These are phyloP conservation scores for Diaporthe sp. DNA, from an alignment of 2,329 filamentous ascomycete species.

Conservation along the genomic window DNA sequence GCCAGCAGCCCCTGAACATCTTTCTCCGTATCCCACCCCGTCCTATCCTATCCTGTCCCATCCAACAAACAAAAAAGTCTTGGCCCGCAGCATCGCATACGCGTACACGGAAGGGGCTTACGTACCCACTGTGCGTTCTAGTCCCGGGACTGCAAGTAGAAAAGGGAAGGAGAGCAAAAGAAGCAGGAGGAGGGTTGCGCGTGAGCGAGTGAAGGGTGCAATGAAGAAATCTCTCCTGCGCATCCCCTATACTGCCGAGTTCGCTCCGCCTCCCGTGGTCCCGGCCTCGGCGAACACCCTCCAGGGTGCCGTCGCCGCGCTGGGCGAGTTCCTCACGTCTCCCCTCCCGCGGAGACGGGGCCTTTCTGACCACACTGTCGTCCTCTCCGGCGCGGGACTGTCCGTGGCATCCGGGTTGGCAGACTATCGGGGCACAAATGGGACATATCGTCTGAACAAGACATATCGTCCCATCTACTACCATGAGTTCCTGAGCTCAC, in stretches of 20 bases:
- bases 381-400: conserved; percentile 86
- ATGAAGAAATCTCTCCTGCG: conserved; percentile 84
- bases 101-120: conserved; percentile 39
- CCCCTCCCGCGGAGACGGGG: conserved; percentile 59
- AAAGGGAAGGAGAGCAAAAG: conserved; percentile 34
- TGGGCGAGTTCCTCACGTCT: conserved; percentile 81
- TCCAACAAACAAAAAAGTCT: conserved; percentile 11
- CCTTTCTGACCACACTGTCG: conserved; percentile 63
- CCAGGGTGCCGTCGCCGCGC: conserved; percentile 80
- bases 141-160: conserved; percentile 39
- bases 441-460: conserved; percentile 94
- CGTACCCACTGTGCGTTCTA: conserved; percentile 47
- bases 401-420: conserved; percentile 93
- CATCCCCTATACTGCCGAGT: conserved; percentile 89
- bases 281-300: conserved; percentile 79
- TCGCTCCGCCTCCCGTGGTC: conserved; percentile 81
- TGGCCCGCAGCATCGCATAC: conserved; percentile 31
- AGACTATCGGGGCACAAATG: conserved; percentile 90
- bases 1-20: conserved; percentile 31
- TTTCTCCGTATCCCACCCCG: not conserved
- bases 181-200: conserved; percentile 32
- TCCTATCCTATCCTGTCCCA: not conserved
- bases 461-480: conserved; percentile 93
- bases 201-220: conserved; percentile 40
- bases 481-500: conserved; percentile 85